Evolutionary conservation across 371 early-diverging fungal genomes (phyloP), one percentile per base, ranked within the genome.

Genomic region (Thermomucor indicae-seudaticae): DNA sequence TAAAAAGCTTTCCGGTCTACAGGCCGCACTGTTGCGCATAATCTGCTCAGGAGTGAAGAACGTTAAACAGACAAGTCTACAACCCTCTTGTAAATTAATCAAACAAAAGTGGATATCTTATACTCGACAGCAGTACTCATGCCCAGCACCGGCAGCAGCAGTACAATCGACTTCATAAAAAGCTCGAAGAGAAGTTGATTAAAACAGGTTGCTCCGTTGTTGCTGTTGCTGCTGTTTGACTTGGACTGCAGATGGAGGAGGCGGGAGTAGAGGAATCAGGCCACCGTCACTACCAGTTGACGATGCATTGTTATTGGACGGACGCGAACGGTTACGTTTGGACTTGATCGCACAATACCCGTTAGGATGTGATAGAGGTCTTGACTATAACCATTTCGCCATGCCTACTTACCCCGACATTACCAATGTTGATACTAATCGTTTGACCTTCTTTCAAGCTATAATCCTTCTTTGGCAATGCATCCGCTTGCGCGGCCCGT

Each of bases 401-500:
- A 39, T 45, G 6, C 0, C 42, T 25, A 51, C 50, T 58, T 71
- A 69, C 72, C 7, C 75, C 76, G 17, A 84, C 78, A n/a, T 67
- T 67, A 28, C 86, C 88, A 53, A 95, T 78, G 16, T 76, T 85
- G 54, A 92, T 84, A 42, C 72, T 84, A 46, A 95, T 88, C 3
- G 87, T 91, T 62, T 92, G 86, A 2, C 93, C 95, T 44, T 88
- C 92, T 59, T 90, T 92, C 42, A 89, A 65, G 49, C 86, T 85
- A 60, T 87, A 92, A 64, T 95, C 93, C 30, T 85, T 66, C 49
- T 80, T 75, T 16, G 90, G 90, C 28, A 72, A 72, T 19, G 58
- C 52, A 41, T 62, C 59, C 24, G 65, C 65, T n/a, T 75, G 64
- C n/a, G 61, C 66, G 25, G 72, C 63, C 32, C 75, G 75, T 16